Conservation (phyloP, 2,329 filamentous ascomycete species). For the Bipolaris oryzae region DNA sequence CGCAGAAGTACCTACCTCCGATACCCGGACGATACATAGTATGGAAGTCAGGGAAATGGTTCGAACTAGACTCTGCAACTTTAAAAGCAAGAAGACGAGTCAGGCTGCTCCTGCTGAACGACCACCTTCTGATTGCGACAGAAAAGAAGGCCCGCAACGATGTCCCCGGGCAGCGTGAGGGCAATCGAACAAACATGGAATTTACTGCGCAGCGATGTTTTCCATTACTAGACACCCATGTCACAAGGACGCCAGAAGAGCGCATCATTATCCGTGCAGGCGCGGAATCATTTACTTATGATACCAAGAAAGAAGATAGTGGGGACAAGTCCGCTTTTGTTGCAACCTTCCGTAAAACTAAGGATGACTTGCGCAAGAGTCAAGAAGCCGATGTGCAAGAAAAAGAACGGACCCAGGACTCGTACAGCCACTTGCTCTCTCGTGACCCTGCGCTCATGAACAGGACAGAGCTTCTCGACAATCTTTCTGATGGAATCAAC, state of each 20-base stretch:
- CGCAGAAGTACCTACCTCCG: constrained; percentile 94
- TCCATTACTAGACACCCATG: constrained; percentile 89
- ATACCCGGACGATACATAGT: constrained; percentile 91
- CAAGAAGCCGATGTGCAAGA: constrained; percentile 86
- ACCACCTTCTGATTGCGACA: constrained; percentile 88
- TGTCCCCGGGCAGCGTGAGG: constrained; percentile 56
- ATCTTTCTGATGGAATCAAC: constrained; percentile 68
- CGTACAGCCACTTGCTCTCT: constrained; percentile 83
- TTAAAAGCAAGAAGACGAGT: constrained; percentile 92
- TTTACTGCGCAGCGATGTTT: constrained; percentile 94
- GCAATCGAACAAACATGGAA: constrained; percentile 59
- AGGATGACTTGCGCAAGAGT: constrained; percentile 87
- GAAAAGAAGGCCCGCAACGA: constrained; percentile 93
- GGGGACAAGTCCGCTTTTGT: constrained; percentile 80
- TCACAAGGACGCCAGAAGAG: constrained; percentile 74
- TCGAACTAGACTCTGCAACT: constrained; percentile 95
- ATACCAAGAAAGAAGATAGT: constrained; percentile 80
- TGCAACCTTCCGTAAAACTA: constrained; percentile 87
- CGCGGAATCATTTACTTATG: constrained; percentile 91
- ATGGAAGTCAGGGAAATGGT: constrained; percentile 90
- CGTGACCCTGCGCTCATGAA: constrained; percentile 77
- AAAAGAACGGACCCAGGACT: constrained; percentile 81
- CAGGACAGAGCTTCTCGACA: constrained; percentile 80
- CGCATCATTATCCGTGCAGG: constrained; percentile 86
- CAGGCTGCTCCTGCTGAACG: constrained; percentile 90